A percentile compares a stretch with the other conserved stretches of the same genome.
Conservation (phyloP, 768 basidiomycete genomes). For the Amanita pseudoporphyria region DNA sequence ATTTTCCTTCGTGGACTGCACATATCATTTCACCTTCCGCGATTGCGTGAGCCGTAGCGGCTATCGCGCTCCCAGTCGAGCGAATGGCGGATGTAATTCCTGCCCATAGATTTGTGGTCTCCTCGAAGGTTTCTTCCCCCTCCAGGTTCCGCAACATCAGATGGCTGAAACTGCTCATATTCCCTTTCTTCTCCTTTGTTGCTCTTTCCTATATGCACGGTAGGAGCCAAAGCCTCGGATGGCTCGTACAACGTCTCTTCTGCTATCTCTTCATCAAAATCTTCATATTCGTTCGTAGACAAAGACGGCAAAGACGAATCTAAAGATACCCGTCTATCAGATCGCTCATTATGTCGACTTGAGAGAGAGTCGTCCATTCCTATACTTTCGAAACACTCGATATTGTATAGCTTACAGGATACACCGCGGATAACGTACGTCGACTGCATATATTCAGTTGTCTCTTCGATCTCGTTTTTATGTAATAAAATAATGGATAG, state of each 20-base stretch:
- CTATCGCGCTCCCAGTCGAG: background rate
- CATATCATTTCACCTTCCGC: background rate
- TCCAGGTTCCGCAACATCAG: background rate
- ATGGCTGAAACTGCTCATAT: background rate
- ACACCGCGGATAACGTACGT: too few species aligned
- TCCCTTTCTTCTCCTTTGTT: background rate
- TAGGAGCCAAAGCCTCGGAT: background rate
- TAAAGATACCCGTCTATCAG: too few species aligned
- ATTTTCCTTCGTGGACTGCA: background rate
- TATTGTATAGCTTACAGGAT: too few species aligned
- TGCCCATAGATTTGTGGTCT: background rate
- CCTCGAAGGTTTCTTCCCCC: background rate
- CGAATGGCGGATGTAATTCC: background rate
- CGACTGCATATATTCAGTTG: too few species aligned
- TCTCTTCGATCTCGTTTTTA: too few species aligned
- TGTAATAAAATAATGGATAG: too few species aligned
- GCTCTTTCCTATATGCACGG: background rate
- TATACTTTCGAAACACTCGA: too few species aligned
- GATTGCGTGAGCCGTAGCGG: background rate
- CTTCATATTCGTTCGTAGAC: background rate
- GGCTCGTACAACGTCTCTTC: background rate
- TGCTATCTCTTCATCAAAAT: constrained; percentile 1
- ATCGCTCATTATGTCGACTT: too few species aligned
- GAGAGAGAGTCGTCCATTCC: too few species aligned
- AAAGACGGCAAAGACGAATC: too few species aligned